phyloP scores from a whole-genome alignment of 176 grass and related monocot genomes.

The Tuctoria greenei region DNA sequence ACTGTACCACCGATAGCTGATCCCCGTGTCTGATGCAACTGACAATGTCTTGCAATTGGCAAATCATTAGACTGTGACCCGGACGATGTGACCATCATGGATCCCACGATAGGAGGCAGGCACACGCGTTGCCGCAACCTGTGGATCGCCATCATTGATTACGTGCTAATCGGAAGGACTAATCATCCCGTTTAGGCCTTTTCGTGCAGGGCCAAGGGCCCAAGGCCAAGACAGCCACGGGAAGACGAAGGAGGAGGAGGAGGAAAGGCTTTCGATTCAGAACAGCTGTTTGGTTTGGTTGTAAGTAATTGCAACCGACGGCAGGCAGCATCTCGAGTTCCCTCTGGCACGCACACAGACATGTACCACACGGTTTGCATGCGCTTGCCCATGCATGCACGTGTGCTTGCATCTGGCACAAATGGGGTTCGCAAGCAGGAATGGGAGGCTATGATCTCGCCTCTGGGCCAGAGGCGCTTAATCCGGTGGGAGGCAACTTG shows the following conservation, averaged over 20 bases:
- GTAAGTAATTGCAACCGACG: not conserved
- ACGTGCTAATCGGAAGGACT: not conserved
- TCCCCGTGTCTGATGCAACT: conserved; percentile 17
- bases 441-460: conserved; percentile 31
- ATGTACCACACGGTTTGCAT: conserved; percentile 15
- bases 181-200: not conserved
- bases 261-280: conserved; percentile 21
- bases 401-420: conserved; percentile 39
- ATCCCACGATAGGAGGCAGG: not conserved
- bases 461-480: not conserved
- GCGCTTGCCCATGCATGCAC: conserved; percentile 4
- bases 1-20: too few species aligned
- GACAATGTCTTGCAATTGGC: conserved; percentile 29
- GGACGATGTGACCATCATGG: conserved; percentile 41
- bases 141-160: not conserved
- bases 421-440: conserved; percentile 16
- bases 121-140: not conserved
- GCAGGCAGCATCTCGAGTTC: not conserved
- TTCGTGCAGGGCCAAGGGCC: not conserved
- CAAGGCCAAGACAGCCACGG: not conserved
- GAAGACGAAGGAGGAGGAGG: not conserved
- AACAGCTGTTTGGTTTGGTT: not conserved
- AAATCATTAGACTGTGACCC: conserved; percentile 37
- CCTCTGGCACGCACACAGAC: not conserved
- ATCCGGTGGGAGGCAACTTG: conserved; percentile 40